A percentile compares a stretch with the other conserved stretches of the same genome.
phyloP scores from a whole-genome alignment of 495 filamentous ascomycete genomes.

The Penicillium coprophilum region DNA sequence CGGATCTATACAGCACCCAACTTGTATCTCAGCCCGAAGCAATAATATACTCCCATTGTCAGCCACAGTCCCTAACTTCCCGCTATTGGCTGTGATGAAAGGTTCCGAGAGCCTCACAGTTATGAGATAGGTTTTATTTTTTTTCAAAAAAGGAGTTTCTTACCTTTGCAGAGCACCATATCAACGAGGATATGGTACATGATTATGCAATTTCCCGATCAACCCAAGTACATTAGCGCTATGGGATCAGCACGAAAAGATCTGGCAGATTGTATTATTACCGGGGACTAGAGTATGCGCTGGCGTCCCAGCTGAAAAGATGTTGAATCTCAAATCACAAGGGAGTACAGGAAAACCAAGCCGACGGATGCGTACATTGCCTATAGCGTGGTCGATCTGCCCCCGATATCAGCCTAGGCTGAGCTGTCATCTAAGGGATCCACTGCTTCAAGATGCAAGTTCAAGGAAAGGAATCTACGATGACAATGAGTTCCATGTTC shows the following conservation, averaged over 20 bases:
- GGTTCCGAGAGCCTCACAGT: neutral
- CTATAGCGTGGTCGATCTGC: slow-evolving; percentile 6
- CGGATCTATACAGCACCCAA: neutral
- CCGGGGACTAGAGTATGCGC: neutral
- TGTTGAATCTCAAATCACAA: neutral
- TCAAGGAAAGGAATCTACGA: neutral
- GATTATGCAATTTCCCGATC: neutral
- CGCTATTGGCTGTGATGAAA: slow-evolving; percentile 3
- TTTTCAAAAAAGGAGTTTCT: neutral
- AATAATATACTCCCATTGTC: neutral
- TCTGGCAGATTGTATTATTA: neutral
- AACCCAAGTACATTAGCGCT: neutral
- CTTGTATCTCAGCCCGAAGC: slow-evolving; percentile 2
- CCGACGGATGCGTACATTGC: neutral
- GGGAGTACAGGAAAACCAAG: neutral
- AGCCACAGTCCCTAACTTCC: neutral
- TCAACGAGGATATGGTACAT: neutral
- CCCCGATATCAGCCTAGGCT: neutral
- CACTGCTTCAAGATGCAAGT: slow-evolving; percentile 10
- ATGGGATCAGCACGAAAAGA: neutral
- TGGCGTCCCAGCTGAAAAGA: slow-evolving; percentile 4
- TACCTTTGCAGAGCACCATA: neutral
- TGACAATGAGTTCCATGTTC: neutral
- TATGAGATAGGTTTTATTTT: no score
- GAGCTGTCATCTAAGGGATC: slow-evolving; percentile 2